Base-by-base conservation (phyloP, 176 grass and related monocot genomes). In the Elymus sibiricus region DNA sequence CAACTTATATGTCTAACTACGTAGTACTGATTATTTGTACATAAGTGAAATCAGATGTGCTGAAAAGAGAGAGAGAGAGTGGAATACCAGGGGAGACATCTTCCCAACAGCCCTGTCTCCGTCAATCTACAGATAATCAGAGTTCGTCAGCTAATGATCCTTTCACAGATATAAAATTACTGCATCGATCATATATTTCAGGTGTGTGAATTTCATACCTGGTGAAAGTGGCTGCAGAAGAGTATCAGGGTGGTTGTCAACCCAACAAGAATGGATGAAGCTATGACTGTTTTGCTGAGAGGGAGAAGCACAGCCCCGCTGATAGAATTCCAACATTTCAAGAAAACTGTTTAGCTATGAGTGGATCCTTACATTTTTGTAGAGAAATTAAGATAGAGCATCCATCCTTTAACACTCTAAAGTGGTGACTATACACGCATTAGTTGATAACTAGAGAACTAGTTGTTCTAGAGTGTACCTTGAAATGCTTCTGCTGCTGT, bases 181-280 rank as follows among this genome's bases (percentile, higher is more conserved):
- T 64, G 49, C 13, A 26, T 39, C 19, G 31, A 65, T 42, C 5
- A 44, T 21, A 11, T 76, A 47, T 61, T 7, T 27, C 31, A 59
- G 46, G 5, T 5, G 0, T 0, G 34, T 46, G 10, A 75, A 63
- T 24, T 39, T 61, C 13, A 27, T 79, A 98, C 95, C 91, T 98
- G 95, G 58, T 98, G 95, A 75, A 98, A 98, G 84, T 98, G 95
- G 77, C 93, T 95, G 94, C 95, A 98, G 85, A 98, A 98, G 85
- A 98, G 91, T 90, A 98, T 94, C 83, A 95, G 51, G 12, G 95
- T 95, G n/a, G 93, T 98, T 58, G 93, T 98, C 70, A 98, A 81
- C 53, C 95, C 95, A 76, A 98, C 93, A 76, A 98, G 91, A 66
- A 98, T 26, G 11, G 95, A 98, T 81, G 93, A 90, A 44, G 86